Evolutionary conservation across 495 filamentous ascomycete genomes (phyloP).

Genomic region (Hypoxylon cercidicola): DNA sequence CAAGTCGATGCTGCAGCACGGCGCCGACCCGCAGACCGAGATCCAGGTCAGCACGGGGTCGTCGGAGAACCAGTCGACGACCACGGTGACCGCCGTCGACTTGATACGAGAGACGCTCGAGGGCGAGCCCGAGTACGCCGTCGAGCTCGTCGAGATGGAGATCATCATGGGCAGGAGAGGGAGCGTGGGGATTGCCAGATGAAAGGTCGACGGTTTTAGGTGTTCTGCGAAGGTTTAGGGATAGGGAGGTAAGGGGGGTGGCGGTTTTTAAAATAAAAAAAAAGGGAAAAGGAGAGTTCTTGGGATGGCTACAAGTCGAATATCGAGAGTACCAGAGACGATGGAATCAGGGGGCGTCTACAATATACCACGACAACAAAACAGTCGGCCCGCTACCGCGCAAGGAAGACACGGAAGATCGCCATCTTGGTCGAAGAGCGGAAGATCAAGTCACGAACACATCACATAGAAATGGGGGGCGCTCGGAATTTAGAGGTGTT

Average conservation of each 20-base stretch:
- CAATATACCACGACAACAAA: no score
- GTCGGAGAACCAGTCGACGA: constrained; percentile 39
- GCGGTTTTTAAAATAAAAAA: no score
- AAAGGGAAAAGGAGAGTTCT: no score
- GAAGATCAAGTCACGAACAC: no score
- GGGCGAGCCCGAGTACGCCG: constrained; percentile 46
- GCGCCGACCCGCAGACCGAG: constrained; percentile 44
- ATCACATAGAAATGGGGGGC: neutral
- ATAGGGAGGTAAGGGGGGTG: no score
- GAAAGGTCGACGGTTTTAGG: neutral
- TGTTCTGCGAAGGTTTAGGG: no score
- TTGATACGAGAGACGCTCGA: constrained; percentile 45
- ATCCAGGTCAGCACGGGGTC: constrained; percentile 36
- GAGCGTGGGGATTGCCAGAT: constrained; percentile 41
- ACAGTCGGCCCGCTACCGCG: no score
- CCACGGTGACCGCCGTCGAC: constrained; percentile 40
- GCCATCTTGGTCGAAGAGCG: no score
- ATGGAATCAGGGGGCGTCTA: no score
- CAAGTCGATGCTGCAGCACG: constrained; percentile 44
- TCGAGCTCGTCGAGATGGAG: constrained; percentile 46
- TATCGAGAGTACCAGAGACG: no score
- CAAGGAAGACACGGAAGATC: no score
- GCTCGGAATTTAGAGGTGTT: neutral
- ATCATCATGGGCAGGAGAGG: constrained; percentile 42
- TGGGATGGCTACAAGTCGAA: no score